phyloP scores from a whole-genome alignment of 306 rosid species.

The Casuarina cunninghamiana region DNA sequence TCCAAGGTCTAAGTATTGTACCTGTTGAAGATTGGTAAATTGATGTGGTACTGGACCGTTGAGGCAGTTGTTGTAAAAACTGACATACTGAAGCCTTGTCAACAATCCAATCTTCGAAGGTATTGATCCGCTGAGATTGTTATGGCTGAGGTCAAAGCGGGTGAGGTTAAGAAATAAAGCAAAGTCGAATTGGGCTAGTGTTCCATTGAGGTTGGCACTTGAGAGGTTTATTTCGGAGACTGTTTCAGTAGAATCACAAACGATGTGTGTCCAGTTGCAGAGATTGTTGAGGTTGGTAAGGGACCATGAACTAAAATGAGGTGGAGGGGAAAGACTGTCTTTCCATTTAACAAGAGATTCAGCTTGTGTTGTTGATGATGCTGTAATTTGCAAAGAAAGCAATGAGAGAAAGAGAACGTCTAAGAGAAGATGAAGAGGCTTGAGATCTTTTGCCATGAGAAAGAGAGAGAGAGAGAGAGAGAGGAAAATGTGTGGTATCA shows the following conservation, averaged over 20 bases:
- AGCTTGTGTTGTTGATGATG: conserved; percentile 37
- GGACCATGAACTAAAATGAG: no score
- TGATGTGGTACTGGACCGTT: background rate
- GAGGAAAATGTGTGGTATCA: no score
- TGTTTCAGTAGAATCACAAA: conserved; percentile 25
- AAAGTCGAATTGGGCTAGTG: no score
- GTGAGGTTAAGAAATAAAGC: conserved; percentile 44
- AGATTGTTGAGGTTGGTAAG: background rate
- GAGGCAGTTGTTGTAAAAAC: conserved; percentile 46
- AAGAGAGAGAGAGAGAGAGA: no score
- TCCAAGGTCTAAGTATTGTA: conserved; percentile 38
- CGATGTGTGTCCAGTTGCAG: conserved; percentile 32
- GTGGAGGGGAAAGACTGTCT: no score
- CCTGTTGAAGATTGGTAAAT: no score
- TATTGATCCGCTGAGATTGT: conserved; percentile 41
- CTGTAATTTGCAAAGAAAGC: conserved; percentile 7
- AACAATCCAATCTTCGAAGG: conserved; percentile 26
- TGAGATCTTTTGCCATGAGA: background rate
- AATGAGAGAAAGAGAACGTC: conserved; percentile 1
- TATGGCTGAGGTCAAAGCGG: conserved; percentile 45
- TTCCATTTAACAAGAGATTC: background rate
- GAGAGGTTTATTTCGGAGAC: conserved; percentile 34
- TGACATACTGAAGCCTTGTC: conserved; percentile 48
- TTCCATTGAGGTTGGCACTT: no score
- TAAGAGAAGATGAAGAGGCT: background rate